A percentile compares a stretch with the other conserved stretches of the same genome.
Evolutionary conservation across 2,329 filamentous ascomycete genomes (phyloP).

Genomic region (Colletotrichum sublineola): DNA sequence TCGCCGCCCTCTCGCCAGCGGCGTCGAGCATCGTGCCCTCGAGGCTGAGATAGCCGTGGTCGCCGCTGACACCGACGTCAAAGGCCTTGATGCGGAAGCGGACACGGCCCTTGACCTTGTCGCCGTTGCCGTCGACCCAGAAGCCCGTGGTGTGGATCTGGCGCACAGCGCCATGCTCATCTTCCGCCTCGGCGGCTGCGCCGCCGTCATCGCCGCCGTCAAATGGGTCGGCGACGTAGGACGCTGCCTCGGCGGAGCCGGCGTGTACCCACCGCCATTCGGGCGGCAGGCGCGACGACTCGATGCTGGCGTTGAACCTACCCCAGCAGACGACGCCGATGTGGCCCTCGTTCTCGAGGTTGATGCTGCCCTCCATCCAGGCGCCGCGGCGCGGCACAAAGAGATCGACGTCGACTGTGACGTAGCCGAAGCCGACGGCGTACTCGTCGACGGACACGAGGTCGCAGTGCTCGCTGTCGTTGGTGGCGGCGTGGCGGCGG

Average conservation of each 20-base stretch:
- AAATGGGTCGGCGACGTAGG: constrained; percentile 52
- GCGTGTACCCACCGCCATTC: constrained; percentile 85
- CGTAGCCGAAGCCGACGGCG: constrained; percentile 87
- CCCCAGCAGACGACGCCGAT: constrained; percentile 91
- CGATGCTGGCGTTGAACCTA: constrained; percentile 91
- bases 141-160: constrained; percentile 73
- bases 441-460: constrained; percentile 80
- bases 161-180: constrained; percentile 66
- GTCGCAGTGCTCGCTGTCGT: constrained; percentile 60
- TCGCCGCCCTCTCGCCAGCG: constrained; percentile 73
- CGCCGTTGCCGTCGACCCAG: constrained; percentile 80
- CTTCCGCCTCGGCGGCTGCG: constrained; percentile 55
- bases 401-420: constrained; percentile 87
- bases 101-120: constrained; percentile 77
- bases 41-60: constrained; percentile 85
- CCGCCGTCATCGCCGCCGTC: constrained; percentile 47
- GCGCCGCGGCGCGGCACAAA: constrained; percentile 82
- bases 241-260: constrained; percentile 54
- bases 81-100: constrained; percentile 87
- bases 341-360: constrained; percentile 89
- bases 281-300: constrained; percentile 78
- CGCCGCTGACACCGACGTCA: constrained; percentile 81
- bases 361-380: constrained; percentile 83
- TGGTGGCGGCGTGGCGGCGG: constrained; percentile 58
- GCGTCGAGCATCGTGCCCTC: constrained; percentile 87